phyloP scores from a whole-genome alignment of 2,329 filamentous ascomycete genomes.

The Botrytis hyacinthi region DNA sequence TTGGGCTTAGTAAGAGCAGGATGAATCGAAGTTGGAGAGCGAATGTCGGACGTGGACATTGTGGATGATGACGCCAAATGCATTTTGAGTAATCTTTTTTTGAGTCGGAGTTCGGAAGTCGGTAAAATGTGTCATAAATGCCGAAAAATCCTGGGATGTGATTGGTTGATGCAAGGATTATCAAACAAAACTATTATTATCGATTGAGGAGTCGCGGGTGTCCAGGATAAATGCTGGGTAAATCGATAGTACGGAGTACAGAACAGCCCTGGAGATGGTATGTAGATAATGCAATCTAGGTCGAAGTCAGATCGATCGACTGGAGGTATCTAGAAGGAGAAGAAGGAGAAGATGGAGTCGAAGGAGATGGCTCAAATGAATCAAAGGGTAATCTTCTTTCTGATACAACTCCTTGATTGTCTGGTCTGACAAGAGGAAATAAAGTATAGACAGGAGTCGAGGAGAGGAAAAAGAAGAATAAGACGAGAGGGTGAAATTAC shows the following conservation, averaged over 20 bases:
- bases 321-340: neutral
- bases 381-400: neutral
- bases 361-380: neutral
- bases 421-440: neutral
- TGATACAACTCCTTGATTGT: neutral
- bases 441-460: neutral
- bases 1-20: constrained; percentile 47
- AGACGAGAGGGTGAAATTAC: neutral
- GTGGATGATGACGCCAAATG: constrained; percentile 27
- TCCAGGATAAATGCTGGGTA: neutral
- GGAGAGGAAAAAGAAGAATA: neutral
- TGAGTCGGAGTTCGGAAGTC: neutral
- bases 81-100: neutral
- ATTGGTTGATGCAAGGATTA: neutral
- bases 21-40: constrained; percentile 51
- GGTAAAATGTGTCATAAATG: neutral
- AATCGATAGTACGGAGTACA: neutral
- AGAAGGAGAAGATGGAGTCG: neutral
- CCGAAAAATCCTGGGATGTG: neutral
- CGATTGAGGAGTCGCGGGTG: neutral
- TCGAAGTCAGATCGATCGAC: neutral
- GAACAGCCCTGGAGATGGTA: neutral
- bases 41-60: constrained; percentile 46
- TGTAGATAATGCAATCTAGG: neutral
- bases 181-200: neutral